Base-by-base conservation (phyloP, 75 land plant genomes). In the Sequoiadendron giganteum region DNA sequence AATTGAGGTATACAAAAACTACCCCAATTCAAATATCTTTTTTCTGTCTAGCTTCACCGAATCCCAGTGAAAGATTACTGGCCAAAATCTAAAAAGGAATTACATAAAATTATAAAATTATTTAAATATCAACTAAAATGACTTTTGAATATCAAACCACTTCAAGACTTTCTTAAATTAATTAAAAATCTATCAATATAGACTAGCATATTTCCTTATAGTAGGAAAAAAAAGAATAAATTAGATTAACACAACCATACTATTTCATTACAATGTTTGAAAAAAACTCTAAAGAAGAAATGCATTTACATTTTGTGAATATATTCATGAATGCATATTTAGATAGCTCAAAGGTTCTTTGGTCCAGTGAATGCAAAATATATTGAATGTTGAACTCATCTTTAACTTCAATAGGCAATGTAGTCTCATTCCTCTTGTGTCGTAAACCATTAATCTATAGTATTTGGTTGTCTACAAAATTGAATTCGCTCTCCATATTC, bases 401-500 rank as follows among this genome's bases (percentile, higher is more conserved):
- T 32, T 90, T 89, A 8, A 81, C 83, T 43, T 92, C 91, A 87
- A 95, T 80, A 73, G 97, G 96, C 9, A 79, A 79, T 28, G 81
- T 79, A 7, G 95, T 90, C 54, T 96, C 95, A 19, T 93, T 93
- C 89, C 96, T 91, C 87, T 89, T 77, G 79, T 96, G 96, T 39
- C 88, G 85, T 65, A 95, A 95, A 10, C 96, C 97, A 87, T 94
- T 94, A 30, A 91, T 90, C 88, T 94, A 88, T 36, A 95, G 88
- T 38, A 96, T 92, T 84, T 96, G 97, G 77, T 96, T 96, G 83
- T 96, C 96, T 3, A 93, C 97, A 88, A 96, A 96, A 85, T 95
- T 95, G 86, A 95, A 95, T 0, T 96, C 96, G 77, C 97, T 86
- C 88, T 95, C 97, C 97, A 96, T 96, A 89, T 93, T 96, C 73